Evolutionary conservation across 169 alveolate genomes (phyloP).

Genomic region (Plasmodium ovale): DNA sequence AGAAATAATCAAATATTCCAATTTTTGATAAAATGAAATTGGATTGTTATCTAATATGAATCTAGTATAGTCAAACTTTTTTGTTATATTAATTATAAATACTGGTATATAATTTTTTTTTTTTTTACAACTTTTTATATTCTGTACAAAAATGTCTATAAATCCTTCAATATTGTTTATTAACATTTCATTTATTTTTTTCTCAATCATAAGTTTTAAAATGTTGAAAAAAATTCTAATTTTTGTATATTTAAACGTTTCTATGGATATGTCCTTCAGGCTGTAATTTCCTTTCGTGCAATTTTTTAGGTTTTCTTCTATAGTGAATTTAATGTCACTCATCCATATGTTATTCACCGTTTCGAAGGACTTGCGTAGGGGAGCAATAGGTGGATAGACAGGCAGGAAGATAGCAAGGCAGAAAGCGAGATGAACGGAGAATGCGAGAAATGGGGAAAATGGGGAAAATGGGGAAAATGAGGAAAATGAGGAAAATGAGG

Average conservation of each 20-base stretch:
- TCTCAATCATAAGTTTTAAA: constrained; percentile 49
- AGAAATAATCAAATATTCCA: constrained; percentile 48
- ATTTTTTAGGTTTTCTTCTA: constrained; percentile 65
- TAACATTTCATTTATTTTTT: constrained; percentile 68
- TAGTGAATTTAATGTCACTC: constrained; percentile 58
- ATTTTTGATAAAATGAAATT: constrained; percentile 48
- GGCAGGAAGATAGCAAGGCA: neutral
- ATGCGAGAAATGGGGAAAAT: neutral
- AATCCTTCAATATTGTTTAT: constrained; percentile 48
- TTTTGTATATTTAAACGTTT: constrained; percentile 67
- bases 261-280: constrained; percentile 63
- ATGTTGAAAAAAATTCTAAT: constrained; percentile 70
- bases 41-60: constrained; percentile 69
- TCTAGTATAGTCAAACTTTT: constrained; percentile 60
- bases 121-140: constrained; percentile 39
- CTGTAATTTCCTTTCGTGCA: constrained; percentile 70
- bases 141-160: constrained; percentile 29
- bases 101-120: constrained; percentile 47
- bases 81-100: constrained; percentile 70
- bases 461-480: neutral
- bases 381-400: neutral
- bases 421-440: neutral
- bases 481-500: neutral
- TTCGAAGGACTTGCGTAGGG: constrained; percentile 75
- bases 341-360: constrained; percentile 69